Base-by-base conservation (phyloP, 1,139 yeast genomes). In the Blastobotrys petasosporus region DNA sequence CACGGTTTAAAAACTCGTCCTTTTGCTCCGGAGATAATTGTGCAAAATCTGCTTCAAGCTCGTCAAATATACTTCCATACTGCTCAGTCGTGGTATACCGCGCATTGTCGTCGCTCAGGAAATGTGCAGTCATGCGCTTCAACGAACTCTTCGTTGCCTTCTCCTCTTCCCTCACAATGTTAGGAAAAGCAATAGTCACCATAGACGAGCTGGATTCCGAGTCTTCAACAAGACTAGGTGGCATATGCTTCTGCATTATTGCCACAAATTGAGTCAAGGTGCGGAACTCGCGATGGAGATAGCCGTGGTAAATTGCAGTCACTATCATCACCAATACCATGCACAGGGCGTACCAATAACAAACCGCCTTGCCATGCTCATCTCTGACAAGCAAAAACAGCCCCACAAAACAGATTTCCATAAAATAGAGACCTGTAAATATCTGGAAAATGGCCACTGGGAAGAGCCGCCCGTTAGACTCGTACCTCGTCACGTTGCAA, bases 341-440 rank as follows among this genome's bases (percentile, higher is more conserved):
- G 8, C 40, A 30, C 8, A 55, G 46, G 1, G 54, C 59, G 15
- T 57, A 57, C 23, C 46, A 11, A 7, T 47, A 16, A 34, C 52
- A 47, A 8, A 58, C 54, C 32, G 62, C 61, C 48, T 59, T 58
- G 15, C 71, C 78, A 2, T 64, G 47, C 30, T 67, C 66, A 54
- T 78, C 70, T 51, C 70, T 70, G 58, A 80, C 80, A 15, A 82
- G 65, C 36, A 83, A 76, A 58, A 85, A 82, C 13, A 85, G 65
- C 0, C 96, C 96, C 37, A 85, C 72, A 56, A 88, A 64, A 55
- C 90, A 84, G 34, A 82, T 70, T 56, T 88, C 94, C 59, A 85
- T 71, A 56, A 87, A 83, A 60, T 88, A 87, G 1, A 88, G 63
- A 0, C 97, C 97, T 1, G 83, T 71, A 59, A 82, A 85, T 38